Base-by-base conservation (phyloP, 352 stramenopile species). In the Aphanomyces invadans region DNA sequence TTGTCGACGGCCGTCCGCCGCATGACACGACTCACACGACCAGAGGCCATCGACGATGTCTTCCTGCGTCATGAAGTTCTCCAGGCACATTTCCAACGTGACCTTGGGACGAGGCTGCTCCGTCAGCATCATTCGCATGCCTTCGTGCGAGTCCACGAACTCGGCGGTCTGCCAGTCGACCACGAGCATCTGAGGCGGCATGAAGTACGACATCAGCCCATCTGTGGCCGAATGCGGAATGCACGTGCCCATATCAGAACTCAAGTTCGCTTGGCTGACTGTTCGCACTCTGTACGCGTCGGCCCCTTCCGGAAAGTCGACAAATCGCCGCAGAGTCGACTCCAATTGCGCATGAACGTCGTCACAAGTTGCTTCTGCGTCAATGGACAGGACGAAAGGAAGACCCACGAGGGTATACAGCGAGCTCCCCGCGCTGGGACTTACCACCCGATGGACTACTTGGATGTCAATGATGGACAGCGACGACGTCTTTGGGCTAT, bases 41-140 rank as follows among this genome's bases (percentile, higher is more conserved):
- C 85, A 94, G 48, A 74, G 73, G 49, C 90, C 81, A 10, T 90
- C 85, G 2, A 74, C 84, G 36, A 94, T 90, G 4, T 65, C 68
- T 70, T 94, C 85, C 32, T 78, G 71, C 29, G 80, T 82, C 68
- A 94, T 79, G 25, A 90, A 71, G 7, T 75, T 80, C 32, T 91
- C 80, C 56, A 94, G 77, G 65, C 85, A 94, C 51, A 81, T 78
- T 3, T 68, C 65, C 42, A 93, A 69, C 0, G 85, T 75, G 4
- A 87, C 71, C 56, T 73, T 64, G 23, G 29, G 25, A 44, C 15
- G 26, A 9, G 21, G 32, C 42, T 39, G 74, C 60, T 10, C 71
- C 65, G 38, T 75, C 61, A 29, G 46, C 48, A 31, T 78, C 71
- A 10, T 31, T 70, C 32, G 71, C 62, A 62, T n/a, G 77, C 69